Conservation (phyloP, 257 asterid genomes). For the Solanum chaucha region DNA sequence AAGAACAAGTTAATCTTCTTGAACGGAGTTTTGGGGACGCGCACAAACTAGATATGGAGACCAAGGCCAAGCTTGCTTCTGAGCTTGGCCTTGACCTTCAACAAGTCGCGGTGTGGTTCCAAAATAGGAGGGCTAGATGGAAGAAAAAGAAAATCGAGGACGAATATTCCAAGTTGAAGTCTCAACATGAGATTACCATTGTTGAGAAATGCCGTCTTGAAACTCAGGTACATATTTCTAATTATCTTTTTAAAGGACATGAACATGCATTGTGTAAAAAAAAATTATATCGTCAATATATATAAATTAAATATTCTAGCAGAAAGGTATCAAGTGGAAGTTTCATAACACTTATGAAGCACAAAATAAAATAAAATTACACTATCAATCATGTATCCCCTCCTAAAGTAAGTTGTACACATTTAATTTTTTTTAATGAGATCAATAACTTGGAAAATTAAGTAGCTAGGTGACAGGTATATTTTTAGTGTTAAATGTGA, state of each 20-base stretch:
- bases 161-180: conserved; percentile 15
- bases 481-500: background rate
- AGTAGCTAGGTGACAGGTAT: background rate
- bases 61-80: conserved; percentile 13
- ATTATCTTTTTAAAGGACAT: background rate
- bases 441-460: background rate
- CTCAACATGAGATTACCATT: conserved; percentile 34
- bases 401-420: background rate
- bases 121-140: conserved; percentile 12
- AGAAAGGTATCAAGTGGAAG: background rate
- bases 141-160: conserved; percentile 8
- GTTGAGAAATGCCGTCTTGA: conserved; percentile 62
- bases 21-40: conserved; percentile 37
- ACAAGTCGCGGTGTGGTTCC: conserved; percentile 16
- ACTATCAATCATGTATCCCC: background rate
- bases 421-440: background rate
- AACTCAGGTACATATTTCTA: conserved; percentile 30
- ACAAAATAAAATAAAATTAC: background rate
- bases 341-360: background rate
- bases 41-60: conserved; percentile 9
- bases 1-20: conserved; percentile 12
- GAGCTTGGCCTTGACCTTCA: conserved; percentile 13
- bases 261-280: background rate
- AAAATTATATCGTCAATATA: background rate
- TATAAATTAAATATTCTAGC: background rate